Conservation (phyloP, 208 protist genomes). For the Leishmania guyanensis region DNA sequence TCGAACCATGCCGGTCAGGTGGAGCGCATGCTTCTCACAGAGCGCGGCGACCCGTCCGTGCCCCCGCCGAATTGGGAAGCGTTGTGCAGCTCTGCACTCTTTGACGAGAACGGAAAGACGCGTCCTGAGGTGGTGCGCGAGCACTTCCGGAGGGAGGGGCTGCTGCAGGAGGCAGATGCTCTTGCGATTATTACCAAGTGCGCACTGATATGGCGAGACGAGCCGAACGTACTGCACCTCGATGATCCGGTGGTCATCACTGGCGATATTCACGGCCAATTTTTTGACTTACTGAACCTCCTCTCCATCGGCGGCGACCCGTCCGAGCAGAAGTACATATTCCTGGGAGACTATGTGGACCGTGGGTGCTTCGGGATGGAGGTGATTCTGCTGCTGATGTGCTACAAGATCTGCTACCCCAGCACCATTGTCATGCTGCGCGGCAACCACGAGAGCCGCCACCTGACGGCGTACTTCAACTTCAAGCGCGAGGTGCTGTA, state of each 20-base stretch:
- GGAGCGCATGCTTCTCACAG: conserved; percentile 62
- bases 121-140: conserved; percentile 56
- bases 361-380: conserved; percentile 91
- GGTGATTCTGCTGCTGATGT: conserved; percentile 93
- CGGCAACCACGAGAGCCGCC: conserved; percentile 98
- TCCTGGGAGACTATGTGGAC: conserved; percentile 97
- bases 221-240: conserved; percentile 86
- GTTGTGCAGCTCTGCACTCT: conserved; percentile 50
- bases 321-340: conserved; percentile 90
- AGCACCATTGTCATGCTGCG: conserved; percentile 93
- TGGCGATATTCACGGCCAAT: conserved; percentile 98
- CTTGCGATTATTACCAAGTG: conserved; percentile 74
- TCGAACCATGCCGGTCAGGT: conserved; percentile 24
- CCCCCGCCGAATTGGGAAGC: conserved; percentile 72
- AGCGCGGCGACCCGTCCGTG: conserved; percentile 56
- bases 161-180: conserved; percentile 74
- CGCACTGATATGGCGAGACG: conserved; percentile 73
- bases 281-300: conserved; percentile 96
- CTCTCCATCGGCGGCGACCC: conserved; percentile 94
- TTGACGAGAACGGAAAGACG: conserved; percentile 55
- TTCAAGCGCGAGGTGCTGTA: conserved; percentile 95
- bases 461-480: conserved; percentile 97
- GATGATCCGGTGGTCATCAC: conserved; percentile 80
- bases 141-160: conserved; percentile 81
- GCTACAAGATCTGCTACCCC: conserved; percentile 94